phyloP scores from a whole-genome alignment of 2,329 filamentous ascomycete species.

The Alternaria triticimaculans region DNA sequence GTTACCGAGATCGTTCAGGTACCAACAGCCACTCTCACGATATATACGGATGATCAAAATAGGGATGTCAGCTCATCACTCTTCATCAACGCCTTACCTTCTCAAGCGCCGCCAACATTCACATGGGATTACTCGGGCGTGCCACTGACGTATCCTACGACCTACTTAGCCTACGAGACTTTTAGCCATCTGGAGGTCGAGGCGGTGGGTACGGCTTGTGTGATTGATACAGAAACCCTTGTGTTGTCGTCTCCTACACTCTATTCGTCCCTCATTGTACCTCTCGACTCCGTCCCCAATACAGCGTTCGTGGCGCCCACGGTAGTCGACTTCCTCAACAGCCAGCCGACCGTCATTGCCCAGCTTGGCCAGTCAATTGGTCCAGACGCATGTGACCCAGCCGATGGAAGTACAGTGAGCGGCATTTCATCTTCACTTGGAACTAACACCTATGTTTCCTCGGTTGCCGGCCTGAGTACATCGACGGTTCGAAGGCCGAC shows the following conservation, averaged over 20 bases:
- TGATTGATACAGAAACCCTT: constrained; percentile 22
- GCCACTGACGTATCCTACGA: constrained; percentile 40
- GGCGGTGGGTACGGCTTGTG: constrained; percentile 29
- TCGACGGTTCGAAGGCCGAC: neutral
- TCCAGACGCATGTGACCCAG: constrained; percentile 41
- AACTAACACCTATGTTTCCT: constrained; percentile 9
- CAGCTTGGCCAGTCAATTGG: constrained; percentile 41
- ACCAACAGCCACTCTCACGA: constrained; percentile 30
- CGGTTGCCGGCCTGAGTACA: constrained; percentile 5
- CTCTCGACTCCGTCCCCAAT: constrained; percentile 26
- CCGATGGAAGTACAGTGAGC: constrained; percentile 17
- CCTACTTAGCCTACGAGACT: constrained; percentile 38
- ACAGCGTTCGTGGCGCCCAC: constrained; percentile 30
- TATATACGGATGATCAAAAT: constrained; percentile 24
- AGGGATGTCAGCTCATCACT: constrained; percentile 21
- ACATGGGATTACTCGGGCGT: constrained; percentile 39
- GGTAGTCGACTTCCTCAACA: constrained; percentile 42
- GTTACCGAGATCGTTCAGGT: constrained; percentile 18
- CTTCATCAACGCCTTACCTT: constrained; percentile 16
- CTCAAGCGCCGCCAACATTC: constrained; percentile 19
- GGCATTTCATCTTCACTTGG: constrained; percentile 12
- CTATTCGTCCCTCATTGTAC: constrained; percentile 33
- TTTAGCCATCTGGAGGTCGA: constrained; percentile 38
- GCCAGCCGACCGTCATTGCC: constrained; percentile 31
- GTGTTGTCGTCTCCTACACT: constrained; percentile 36